These are phyloP conservation scores for Fusarium subtropicale DNA, from an alignment of 2,329 filamentous ascomycete species.

Conservation along the genomic window DNA sequence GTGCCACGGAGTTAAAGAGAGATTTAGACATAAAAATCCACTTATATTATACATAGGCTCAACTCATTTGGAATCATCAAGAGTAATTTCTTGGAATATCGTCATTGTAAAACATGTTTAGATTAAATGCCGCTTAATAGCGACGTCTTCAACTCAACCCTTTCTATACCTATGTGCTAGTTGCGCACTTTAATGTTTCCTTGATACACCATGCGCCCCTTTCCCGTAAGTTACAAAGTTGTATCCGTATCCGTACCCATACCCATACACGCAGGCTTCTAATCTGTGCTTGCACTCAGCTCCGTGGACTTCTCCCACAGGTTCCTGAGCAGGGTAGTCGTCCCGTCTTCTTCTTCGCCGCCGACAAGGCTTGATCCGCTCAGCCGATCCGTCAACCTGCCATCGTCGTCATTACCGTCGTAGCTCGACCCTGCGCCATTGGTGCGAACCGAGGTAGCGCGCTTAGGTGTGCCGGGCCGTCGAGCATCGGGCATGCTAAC, in stretches of 20 bases:
- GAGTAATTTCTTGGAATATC: neutral
- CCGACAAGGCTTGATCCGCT: conserved; percentile 64
- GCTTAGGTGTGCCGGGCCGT: conserved; percentile 48
- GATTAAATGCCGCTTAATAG: conserved; percentile 14
- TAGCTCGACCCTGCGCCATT: conserved; percentile 59
- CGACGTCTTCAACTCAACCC: conserved; percentile 16
- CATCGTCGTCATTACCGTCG: conserved; percentile 60
- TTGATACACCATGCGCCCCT: conserved; percentile 22
- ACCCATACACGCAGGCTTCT: conserved; percentile 2
- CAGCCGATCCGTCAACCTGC: conserved; percentile 55
- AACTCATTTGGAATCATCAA: neutral
- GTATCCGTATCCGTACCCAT: conserved; percentile 6
- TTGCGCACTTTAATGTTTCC: conserved; percentile 27
- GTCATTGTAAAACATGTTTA: conserved; percentile 2
- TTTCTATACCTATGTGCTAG: conserved; percentile 28
- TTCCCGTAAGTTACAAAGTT: conserved; percentile 21
- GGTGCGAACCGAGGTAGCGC: conserved; percentile 53
- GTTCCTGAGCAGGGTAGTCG: conserved; percentile 64
- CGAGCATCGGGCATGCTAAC: conserved; percentile 54
- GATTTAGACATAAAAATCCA: conserved; percentile 14
- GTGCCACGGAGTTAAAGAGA: neutral
- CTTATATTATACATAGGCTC: conserved; percentile 8
- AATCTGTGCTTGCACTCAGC: conserved; percentile 62
- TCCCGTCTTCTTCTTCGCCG: conserved; percentile 63
- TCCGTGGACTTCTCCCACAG: conserved; percentile 72